These are phyloP conservation scores for Candida peoriensis DNA, from an alignment of 805 yeast species.

Conservation along the genomic window DNA sequence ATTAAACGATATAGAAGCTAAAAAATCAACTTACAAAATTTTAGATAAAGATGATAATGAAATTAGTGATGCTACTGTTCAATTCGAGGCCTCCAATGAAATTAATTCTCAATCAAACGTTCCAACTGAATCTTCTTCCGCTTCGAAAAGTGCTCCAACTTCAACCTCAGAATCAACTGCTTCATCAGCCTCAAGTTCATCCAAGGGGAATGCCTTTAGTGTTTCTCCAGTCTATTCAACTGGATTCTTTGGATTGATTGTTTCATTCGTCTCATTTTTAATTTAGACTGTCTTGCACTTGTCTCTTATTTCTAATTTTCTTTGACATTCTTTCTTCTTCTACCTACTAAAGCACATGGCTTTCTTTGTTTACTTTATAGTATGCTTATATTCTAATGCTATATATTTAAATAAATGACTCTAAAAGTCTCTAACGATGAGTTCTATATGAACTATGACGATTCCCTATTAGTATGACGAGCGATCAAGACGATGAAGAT, in stretches of 20 bases:
- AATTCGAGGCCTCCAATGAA: constrained; percentile 30
- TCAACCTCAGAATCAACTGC: constrained; percentile 18
- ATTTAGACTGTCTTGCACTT: neutral
- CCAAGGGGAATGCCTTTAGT: constrained; percentile 10
- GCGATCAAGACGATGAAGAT: too few relatives aligned
- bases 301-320: constrained; percentile 2
- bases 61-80: constrained; percentile 32
- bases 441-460: too few relatives aligned
- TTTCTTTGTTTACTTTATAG: too few relatives aligned
- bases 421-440: neutral
- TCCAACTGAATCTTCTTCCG: constrained; percentile 7
- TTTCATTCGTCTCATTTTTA: neutral
- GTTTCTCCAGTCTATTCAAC: constrained; percentile 2
- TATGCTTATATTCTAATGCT: too few relatives aligned
- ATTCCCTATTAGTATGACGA: too few relatives aligned
- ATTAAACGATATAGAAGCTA: constrained; percentile 32
- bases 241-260: constrained; percentile 7
- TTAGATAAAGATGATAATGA: constrained; percentile 30
- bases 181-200: constrained; percentile 16
- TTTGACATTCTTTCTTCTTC: constrained; percentile 1
- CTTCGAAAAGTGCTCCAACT: constrained; percentile 10
- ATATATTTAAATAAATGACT: neutral
- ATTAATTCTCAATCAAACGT: constrained; percentile 29
- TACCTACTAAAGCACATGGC: neutral
- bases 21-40: constrained; percentile 35